These are phyloP conservation scores for Magnaporthiopsis rhizophila DNA, from an alignment of 2,329 filamentous ascomycete species.

Conservation along the genomic window DNA sequence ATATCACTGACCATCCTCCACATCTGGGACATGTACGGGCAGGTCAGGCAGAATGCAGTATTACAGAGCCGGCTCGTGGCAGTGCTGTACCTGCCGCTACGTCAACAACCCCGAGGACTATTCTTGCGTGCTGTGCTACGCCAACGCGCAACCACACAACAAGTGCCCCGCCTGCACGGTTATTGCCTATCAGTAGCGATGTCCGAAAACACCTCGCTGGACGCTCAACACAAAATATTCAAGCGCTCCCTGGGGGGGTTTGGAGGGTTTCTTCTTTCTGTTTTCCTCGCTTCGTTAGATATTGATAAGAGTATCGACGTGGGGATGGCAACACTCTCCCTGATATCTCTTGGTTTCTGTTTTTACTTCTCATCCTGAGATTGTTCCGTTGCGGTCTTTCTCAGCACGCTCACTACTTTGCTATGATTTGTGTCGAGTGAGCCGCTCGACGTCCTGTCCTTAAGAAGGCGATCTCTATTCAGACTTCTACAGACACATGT, in stretches of 20 bases:
- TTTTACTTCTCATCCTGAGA: background rate
- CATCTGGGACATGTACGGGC: background rate
- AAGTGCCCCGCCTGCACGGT: background rate
- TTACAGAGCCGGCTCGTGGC: background rate
- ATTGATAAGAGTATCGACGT: background rate
- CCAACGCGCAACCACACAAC: background rate
- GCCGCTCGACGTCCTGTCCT: no score
- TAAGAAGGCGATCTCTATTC: no score
- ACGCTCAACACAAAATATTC: background rate
- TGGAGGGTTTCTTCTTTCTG: background rate
- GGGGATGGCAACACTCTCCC: background rate
- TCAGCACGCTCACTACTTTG: background rate
- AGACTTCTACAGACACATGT: no score
- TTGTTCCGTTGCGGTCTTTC: background rate
- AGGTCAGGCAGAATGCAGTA: no score
- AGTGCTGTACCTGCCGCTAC: background rate
- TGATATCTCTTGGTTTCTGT: background rate
- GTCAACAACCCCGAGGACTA: background rate
- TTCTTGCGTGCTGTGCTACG: background rate
- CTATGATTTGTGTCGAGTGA: background rate
- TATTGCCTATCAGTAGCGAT: background rate
- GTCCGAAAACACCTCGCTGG: background rate
- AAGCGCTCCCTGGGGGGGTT: background rate
- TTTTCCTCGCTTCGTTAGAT: background rate
- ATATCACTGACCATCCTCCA: background rate